Evolutionary conservation across 495 filamentous ascomycete species (phyloP).

Genomic region (Penicillium goetzii): DNA sequence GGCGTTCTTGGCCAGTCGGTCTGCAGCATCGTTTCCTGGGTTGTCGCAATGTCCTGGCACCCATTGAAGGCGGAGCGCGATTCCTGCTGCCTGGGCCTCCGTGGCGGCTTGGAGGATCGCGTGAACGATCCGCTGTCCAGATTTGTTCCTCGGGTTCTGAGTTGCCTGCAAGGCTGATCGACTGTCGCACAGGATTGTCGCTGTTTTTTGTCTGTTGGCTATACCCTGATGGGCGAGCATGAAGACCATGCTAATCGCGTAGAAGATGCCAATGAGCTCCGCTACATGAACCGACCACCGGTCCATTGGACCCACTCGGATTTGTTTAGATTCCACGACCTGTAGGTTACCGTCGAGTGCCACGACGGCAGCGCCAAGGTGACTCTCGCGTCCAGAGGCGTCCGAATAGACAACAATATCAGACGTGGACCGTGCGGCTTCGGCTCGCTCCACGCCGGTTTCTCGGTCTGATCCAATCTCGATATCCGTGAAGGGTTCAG

Average conservation of each 20-base stretch:
- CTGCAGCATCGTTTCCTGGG: slow-evolving; percentile 19
- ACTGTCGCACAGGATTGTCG: slow-evolving; percentile 17
- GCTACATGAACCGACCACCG: slow-evolving; percentile 30
- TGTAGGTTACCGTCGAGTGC: slow-evolving; percentile 12
- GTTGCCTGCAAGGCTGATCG: slow-evolving; percentile 20
- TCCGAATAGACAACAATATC: slow-evolving; percentile 30
- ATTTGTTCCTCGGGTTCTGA: slow-evolving; percentile 21
- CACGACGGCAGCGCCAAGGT: slow-evolving; percentile 20
- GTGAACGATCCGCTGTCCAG: slow-evolving; percentile 26
- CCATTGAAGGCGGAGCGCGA: slow-evolving; percentile 25
- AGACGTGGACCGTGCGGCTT: slow-evolving; percentile 2
- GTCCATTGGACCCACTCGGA: slow-evolving; percentile 30
- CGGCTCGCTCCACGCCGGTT: slow-evolving; percentile 20
- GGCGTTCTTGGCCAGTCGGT: slow-evolving; percentile 17
- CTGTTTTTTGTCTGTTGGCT: not conserved
- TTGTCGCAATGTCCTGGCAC: slow-evolving; percentile 24
- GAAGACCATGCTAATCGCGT: slow-evolving; percentile 25
- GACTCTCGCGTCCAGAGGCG: slow-evolving; percentile 23
- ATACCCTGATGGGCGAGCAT: slow-evolving; percentile 13
- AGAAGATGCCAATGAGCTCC: slow-evolving; percentile 28
- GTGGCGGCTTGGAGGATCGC: slow-evolving; percentile 23
- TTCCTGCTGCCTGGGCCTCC: slow-evolving; percentile 15
- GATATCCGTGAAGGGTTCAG: slow-evolving; percentile 27
- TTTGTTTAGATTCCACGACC: slow-evolving; percentile 18
- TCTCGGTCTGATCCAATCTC: slow-evolving; percentile 27